A percentile compares a stretch with the other conserved stretches of the same genome.
phyloP scores from a whole-genome alignment of 768 basidiomycete species.

The Chalciporus pseudorubinellus region DNA sequence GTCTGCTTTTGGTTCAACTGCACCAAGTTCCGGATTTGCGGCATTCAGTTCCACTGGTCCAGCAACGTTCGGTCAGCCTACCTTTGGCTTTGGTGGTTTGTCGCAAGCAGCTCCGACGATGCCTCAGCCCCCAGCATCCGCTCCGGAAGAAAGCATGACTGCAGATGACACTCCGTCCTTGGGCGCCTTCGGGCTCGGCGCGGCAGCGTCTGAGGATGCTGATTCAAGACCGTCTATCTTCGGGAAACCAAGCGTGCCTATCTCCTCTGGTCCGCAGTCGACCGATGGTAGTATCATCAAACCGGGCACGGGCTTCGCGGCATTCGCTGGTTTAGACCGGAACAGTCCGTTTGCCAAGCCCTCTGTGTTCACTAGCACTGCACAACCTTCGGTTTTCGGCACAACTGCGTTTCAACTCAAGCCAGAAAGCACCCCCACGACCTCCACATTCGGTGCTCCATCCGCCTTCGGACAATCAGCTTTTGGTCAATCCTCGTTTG shows the following conservation, averaged over 20 bases:
- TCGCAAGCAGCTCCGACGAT: slow-evolving; percentile 6
- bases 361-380: slow-evolving; percentile 20
- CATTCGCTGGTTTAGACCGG: slow-evolving; percentile 23
- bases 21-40: slow-evolving; percentile 30
- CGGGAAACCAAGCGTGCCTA: slow-evolving; percentile 21
- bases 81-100: slow-evolving; percentile 21
- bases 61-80: slow-evolving; percentile 32
- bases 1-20: slow-evolving; percentile 23
- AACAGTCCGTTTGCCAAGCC: slow-evolving; percentile 27
- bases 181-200: slow-evolving; percentile 33
- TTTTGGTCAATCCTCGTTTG: slow-evolving; percentile 38
- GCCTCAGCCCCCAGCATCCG: slow-evolving; percentile 1
- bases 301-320: slow-evolving; percentile 36
- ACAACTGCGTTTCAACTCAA: slow-evolving; percentile 13
- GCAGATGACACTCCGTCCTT: slow-evolving; percentile 31
- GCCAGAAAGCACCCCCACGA: slow-evolving; percentile 17
- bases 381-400: slow-evolving; percentile 16
- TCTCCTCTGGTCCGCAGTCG: slow-evolving; percentile 13
- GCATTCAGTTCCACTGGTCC: slow-evolving; percentile 31
- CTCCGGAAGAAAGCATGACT: slow-evolving; percentile 33
- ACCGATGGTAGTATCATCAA: slow-evolving; percentile 26
- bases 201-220: slow-evolving; percentile 19
- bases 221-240: slow-evolving; percentile 33
- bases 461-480: slow-evolving; percentile 38
- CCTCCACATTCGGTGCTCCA: slow-evolving; percentile 31